Conservation (phyloP, 805 yeast genomes). For the Kodamaea leandrae region DNA sequence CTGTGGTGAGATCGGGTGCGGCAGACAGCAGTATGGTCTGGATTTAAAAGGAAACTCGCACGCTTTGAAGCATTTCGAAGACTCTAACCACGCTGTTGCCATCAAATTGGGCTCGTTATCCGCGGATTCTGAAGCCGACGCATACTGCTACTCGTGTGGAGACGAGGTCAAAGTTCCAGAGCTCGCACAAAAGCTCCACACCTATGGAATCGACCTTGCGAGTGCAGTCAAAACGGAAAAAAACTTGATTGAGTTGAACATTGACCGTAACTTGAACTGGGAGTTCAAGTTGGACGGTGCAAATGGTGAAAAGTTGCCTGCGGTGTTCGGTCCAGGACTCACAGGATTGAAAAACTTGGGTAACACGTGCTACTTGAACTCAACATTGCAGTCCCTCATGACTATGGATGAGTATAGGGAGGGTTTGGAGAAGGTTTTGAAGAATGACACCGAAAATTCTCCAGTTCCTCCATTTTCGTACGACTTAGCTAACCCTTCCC, state of each 20-base stretch:
- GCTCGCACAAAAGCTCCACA: slow-evolving; percentile 44
- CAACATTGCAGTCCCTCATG: slow-evolving; percentile 73
- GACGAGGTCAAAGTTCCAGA: slow-evolving; percentile 83
- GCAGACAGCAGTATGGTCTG: slow-evolving; percentile 91
- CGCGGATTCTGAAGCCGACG: slow-evolving; percentile 67
- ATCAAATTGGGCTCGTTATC: slow-evolving; percentile 89
- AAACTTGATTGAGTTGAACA: slow-evolving; percentile 80
- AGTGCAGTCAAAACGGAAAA: slow-evolving; percentile 74
- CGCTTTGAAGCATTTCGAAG: slow-evolving; percentile 70
- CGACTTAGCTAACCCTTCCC: slow-evolving; percentile 52
- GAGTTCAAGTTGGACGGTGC: slow-evolving; percentile 79
- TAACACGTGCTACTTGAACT: slow-evolving; percentile 86
- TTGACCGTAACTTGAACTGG: slow-evolving; percentile 92
- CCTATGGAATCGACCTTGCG: slow-evolving; percentile 65
- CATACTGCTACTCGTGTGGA: slow-evolving; percentile 84
- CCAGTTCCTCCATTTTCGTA: neutral
- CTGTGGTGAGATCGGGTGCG: slow-evolving; percentile 94
- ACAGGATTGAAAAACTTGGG: slow-evolving; percentile 91
- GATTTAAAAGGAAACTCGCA: slow-evolving; percentile 87
- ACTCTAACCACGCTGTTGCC: slow-evolving; percentile 70
- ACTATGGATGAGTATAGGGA: slow-evolving; percentile 37
- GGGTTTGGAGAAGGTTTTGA: slow-evolving; percentile 34
- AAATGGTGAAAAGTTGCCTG: slow-evolving; percentile 60
- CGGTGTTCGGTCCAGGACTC: slow-evolving; percentile 70
- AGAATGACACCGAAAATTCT: slow-evolving; percentile 16